Conservation (phyloP, 2,329 filamentous ascomycete genomes). For the Rasamsonia emersonii region DNA sequence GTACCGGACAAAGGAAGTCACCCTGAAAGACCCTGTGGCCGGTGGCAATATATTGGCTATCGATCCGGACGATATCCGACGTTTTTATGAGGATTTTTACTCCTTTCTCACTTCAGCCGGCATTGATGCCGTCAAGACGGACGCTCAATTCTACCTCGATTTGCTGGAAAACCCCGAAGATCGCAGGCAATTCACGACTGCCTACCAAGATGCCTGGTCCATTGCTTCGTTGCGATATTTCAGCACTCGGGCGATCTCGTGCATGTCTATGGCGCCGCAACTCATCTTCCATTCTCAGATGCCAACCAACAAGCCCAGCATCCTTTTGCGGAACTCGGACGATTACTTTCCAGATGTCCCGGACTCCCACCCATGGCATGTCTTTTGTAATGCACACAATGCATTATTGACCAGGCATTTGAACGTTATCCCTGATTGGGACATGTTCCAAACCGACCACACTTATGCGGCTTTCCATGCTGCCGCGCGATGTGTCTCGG, state of each 20-base stretch:
- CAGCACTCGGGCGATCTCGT: conserved; percentile 69
- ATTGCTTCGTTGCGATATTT: conserved; percentile 71
- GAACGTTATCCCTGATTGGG: conserved; percentile 79
- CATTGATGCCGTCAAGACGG: conserved; percentile 83
- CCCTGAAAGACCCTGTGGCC: conserved; percentile 45
- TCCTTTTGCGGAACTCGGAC: conserved; percentile 76
- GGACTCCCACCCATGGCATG: conserved; percentile 82
- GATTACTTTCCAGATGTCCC: conserved; percentile 82
- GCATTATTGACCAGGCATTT: conserved; percentile 72
- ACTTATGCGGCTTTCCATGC: conserved; percentile 76
- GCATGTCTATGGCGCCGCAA: conserved; percentile 88
- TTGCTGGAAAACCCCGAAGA: conserved; percentile 58
- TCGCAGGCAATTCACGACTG: conserved; percentile 61
- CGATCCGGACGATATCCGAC: conserved; percentile 61
- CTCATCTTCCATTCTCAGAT: conserved; percentile 79
- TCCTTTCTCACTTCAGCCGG: conserved; percentile 64
- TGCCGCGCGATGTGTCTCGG: conserved; percentile 79
- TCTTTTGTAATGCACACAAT: conserved; percentile 92
- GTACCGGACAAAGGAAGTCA: conserved; percentile 63
- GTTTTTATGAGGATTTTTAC: conserved; percentile 90
- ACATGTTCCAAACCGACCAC: conserved; percentile 63
- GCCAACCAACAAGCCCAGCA: conserved; percentile 61
- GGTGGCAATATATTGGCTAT: conserved; percentile 65
- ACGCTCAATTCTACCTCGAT: conserved; percentile 86
- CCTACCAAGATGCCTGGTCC: conserved; percentile 82